phyloP scores from a whole-genome alignment of 352 stramenopile species.

The Phytophthora podocarpi region DNA sequence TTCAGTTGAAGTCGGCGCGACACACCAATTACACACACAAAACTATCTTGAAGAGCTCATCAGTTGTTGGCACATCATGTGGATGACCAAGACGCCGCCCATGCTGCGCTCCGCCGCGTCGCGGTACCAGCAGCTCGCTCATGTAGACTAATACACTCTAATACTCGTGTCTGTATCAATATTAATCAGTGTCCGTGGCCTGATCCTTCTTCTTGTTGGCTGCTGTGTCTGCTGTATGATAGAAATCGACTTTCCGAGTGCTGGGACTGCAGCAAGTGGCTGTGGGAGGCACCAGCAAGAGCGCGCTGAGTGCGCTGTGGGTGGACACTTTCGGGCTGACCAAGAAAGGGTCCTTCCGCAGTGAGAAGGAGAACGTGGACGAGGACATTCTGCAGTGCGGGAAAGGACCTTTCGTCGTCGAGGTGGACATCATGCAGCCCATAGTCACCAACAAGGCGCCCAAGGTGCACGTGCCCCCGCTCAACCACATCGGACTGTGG shows the following conservation, averaged over 20 bases:
- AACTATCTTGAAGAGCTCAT: constrained; percentile 4
- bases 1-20: no score
- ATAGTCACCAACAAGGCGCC: constrained; percentile 92
- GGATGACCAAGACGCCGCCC: constrained; percentile 1
- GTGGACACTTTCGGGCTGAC: constrained; percentile 80
- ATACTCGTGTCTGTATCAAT: not conserved
- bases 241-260: constrained; percentile 91
- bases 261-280: constrained; percentile 98
- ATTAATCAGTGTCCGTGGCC: no score
- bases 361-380: constrained; percentile 97
- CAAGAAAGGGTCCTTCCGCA: constrained; percentile 73
- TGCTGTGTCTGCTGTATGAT: no score
- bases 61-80: constrained; percentile 6
- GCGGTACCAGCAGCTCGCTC: constrained; percentile 15
- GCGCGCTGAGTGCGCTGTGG: constrained; percentile 85
- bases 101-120: constrained; percentile 10
- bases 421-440: constrained; percentile 99
- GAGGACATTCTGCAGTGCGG: constrained; percentile 97
- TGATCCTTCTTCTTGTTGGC: no score
- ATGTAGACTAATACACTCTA: not conserved
- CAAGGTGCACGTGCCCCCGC: constrained; percentile 94
- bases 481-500: constrained; percentile 99
- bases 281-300: constrained; percentile 93
- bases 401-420: constrained; percentile 90
- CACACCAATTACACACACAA: no score